Conservation (phyloP, 2,329 filamentous ascomycete genomes). For the Pyricularia sp. region DNA sequence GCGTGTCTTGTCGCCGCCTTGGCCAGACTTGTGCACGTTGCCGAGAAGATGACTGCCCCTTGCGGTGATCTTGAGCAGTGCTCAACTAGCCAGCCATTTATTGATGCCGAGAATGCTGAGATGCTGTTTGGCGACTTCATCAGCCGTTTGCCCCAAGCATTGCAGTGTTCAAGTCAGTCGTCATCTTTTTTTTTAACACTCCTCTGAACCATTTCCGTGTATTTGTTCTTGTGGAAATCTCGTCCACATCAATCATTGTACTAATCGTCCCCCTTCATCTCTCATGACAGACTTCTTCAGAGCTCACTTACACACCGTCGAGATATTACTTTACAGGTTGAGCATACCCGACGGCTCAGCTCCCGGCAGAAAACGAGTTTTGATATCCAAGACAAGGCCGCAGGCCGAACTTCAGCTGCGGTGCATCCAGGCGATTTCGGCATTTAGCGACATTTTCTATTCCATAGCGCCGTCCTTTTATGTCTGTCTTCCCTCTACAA, state of each 20-base stretch:
- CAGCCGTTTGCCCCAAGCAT: not conserved
- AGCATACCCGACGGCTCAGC: constrained; percentile 5
- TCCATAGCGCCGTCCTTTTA: constrained; percentile 8
- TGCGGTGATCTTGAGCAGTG: not conserved
- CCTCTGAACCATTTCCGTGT: not conserved
- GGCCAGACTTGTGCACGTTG: constrained; percentile 10
- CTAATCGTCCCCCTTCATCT: not conserved
- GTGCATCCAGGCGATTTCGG: constrained; percentile 8
- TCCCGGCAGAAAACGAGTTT: not conserved
- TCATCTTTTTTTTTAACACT: too few relatives aligned
- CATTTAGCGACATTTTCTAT: constrained; percentile 10
- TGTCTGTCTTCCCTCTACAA: constrained; percentile 7
- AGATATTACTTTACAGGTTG: constrained; percentile 11
- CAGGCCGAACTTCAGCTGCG: constrained; percentile 6
- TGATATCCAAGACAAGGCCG: not conserved
- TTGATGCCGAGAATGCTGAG: not conserved
- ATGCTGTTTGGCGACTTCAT: not conserved
- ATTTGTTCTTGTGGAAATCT: constrained; percentile 8
- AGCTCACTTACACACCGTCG: constrained; percentile 9
- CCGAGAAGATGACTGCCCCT: not conserved
- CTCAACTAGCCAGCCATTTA: not conserved
- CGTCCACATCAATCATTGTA: constrained; percentile 6
- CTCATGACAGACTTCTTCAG: constrained; percentile 6
- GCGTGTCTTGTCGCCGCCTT: constrained; percentile 8
- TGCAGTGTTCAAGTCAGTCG: not conserved